These are phyloP conservation scores for Boletus speciosus DNA, from an alignment of 768 basidiomycete species.

Conservation along the genomic window DNA sequence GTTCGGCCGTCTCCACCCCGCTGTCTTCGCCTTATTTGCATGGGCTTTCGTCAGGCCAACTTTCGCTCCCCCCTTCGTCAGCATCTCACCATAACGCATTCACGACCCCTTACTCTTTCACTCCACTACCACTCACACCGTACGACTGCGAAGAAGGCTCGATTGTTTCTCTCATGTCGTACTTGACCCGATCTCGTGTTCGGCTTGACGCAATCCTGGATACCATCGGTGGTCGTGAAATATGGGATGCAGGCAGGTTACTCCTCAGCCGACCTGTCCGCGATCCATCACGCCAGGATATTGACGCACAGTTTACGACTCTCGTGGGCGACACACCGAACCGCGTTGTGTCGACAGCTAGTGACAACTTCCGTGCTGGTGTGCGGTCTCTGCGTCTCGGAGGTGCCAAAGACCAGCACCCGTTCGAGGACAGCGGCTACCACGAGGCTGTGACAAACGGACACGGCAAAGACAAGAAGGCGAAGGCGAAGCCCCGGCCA, in stretches of 20 bases:
- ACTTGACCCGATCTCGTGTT: constrained; percentile 26
- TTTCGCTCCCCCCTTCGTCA: constrained; percentile 25
- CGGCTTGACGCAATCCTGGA: constrained; percentile 80
- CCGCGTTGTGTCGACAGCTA: constrained; percentile 62
- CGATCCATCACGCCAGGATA: constrained; percentile 28
- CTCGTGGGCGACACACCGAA: constrained; percentile 69
- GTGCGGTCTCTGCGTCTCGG: constrained; percentile 53
- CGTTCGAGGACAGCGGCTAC: constrained; percentile 25
- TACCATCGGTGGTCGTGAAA: constrained; percentile 72
- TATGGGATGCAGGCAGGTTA: constrained; percentile 71
- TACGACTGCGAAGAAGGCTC: constrained; percentile 29
- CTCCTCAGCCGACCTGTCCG: constrained; percentile 44
- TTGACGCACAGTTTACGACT: constrained; percentile 67
- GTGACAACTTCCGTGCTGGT: constrained; percentile 71
- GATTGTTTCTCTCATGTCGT: constrained; percentile 23
- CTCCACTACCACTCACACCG: constrained; percentile 26
- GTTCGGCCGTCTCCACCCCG: constrained; percentile 30
- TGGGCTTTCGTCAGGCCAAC: constrained; percentile 21
- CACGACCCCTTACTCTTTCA: constrained; percentile 29
- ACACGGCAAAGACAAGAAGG: constrained; percentile 30
- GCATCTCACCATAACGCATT: constrained; percentile 26
- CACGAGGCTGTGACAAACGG: constrained; percentile 19
- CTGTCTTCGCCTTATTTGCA: constrained; percentile 29
- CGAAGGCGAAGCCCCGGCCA: constrained; percentile 33
- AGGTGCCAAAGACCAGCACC: constrained; percentile 26